phyloP scores from a whole-genome alignment of 2,329 filamentous ascomycete genomes.

The Aphanocladium album region DNA sequence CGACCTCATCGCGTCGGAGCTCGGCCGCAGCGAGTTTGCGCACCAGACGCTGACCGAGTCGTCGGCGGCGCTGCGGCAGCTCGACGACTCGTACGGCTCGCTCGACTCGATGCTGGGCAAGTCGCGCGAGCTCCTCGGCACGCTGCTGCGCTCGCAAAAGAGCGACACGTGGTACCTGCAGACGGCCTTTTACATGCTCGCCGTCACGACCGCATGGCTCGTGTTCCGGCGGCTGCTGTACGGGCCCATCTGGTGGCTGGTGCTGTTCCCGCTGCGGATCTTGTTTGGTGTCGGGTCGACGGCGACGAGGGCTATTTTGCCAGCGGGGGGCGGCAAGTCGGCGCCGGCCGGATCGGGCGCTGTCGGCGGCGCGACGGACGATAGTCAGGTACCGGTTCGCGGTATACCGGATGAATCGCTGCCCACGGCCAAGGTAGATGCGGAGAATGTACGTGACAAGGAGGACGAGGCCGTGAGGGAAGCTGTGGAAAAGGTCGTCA shows the following conservation, averaged over 20 bases:
- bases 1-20: constrained; percentile 76
- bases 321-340: constrained; percentile 23
- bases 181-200: constrained; percentile 77
- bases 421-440: constrained; percentile 45
- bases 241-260: constrained; percentile 83
- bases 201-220: constrained; percentile 76
- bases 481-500: constrained; percentile 27
- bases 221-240: constrained; percentile 80
- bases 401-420: constrained; percentile 37
- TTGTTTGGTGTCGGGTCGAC: constrained; percentile 55
- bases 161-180: constrained; percentile 97
- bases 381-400: constrained; percentile 26
- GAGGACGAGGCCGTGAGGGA: constrained; percentile 44
- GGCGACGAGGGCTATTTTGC: constrained; percentile 48
- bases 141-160: constrained; percentile 82
- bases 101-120: constrained; percentile 72
- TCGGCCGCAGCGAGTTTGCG: constrained; percentile 82
- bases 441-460: constrained; percentile 17
- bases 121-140: constrained; percentile 69
- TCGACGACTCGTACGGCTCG: constrained; percentile 75
- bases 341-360: constrained; percentile 23
- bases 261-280: constrained; percentile 75
- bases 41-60: constrained; percentile 83
- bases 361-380: constrained; percentile 21
- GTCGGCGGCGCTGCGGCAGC: constrained; percentile 71